A percentile compares a stretch with the other conserved stretches of the same genome.
Conservation (phyloP, 2,329 filamentous ascomycete species). For the Fusarium xyrophilum region DNA sequence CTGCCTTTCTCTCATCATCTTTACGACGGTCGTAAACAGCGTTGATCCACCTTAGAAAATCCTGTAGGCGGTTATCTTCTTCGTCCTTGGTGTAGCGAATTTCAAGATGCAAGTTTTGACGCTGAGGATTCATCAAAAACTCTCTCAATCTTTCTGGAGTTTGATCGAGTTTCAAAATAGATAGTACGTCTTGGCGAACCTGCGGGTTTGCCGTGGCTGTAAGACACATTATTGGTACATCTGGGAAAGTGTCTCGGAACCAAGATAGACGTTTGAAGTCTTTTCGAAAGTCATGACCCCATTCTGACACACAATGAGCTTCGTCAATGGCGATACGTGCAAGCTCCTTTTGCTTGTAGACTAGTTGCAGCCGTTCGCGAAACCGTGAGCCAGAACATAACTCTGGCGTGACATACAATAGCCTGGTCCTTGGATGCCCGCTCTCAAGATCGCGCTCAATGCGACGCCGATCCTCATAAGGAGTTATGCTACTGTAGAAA, state of each 20-base stretch:
- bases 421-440: slow-evolving; percentile 80
- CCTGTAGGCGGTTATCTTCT: slow-evolving; percentile 71
- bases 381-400: slow-evolving; percentile 81
- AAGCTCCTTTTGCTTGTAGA: slow-evolving; percentile 84
- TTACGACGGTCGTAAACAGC: slow-evolving; percentile 73
- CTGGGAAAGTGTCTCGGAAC: slow-evolving; percentile 81
- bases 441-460: slow-evolving; percentile 85
- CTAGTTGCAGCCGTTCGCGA: slow-evolving; percentile 73
- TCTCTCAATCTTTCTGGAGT: slow-evolving; percentile 66
- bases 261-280: slow-evolving; percentile 87
- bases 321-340: slow-evolving; percentile 90
- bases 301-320: slow-evolving; percentile 96
- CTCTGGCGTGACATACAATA: slow-evolving; percentile 94
- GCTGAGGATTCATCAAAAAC: slow-evolving; percentile 84
- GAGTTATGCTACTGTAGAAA: slow-evolving; percentile 85
- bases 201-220: slow-evolving; percentile 87
- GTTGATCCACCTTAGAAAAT: slow-evolving; percentile 80
- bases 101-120: slow-evolving; percentile 89
- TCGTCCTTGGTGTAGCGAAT: slow-evolving; percentile 82
- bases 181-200: slow-evolving; percentile 83
- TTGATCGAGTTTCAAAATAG: slow-evolving; percentile 71
- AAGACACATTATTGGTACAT: slow-evolving; percentile 89
- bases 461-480: slow-evolving; percentile 65
- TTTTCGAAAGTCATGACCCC: slow-evolving; percentile 96
- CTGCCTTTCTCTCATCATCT: slow-evolving; percentile 62